Percentiles rank a stretch among this genome's conserved stretches.
Evolutionary conservation across 352 stramenopile species (phyloP).

Genomic region (Peronospora farinosa): DNA sequence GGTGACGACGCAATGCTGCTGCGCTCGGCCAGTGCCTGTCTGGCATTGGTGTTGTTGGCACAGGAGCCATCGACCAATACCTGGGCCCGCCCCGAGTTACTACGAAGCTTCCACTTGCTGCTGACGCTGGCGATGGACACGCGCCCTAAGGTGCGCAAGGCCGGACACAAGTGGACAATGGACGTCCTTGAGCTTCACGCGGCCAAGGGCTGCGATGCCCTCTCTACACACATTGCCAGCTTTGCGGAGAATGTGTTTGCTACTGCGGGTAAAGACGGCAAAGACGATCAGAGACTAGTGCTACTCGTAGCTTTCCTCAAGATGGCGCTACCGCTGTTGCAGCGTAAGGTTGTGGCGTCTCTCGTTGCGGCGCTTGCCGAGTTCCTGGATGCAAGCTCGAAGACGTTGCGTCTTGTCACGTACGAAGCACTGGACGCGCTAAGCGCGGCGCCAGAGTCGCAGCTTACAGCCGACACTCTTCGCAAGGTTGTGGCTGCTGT

Average conservation of each 20-base stretch:
- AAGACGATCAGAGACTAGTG: constrained; percentile 70
- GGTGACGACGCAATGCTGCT: constrained; percentile 56
- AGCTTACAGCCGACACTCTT: constrained; percentile 62
- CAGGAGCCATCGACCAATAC: constrained; percentile 58
- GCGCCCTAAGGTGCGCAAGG: constrained; percentile 81
- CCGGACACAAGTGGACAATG: constrained; percentile 61
- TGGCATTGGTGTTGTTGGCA: constrained; percentile 56
- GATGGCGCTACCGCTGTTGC: constrained; percentile 63
- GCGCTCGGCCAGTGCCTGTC: constrained; percentile 55
- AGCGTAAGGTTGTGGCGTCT: constrained; percentile 73
- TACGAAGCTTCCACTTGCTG: constrained; percentile 75
- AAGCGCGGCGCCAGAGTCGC: constrained; percentile 41
- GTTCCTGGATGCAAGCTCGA: constrained; percentile 65
- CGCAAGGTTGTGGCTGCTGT: constrained; percentile 54
- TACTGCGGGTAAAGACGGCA: constrained; percentile 32
- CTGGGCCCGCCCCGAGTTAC: constrained; percentile 61
- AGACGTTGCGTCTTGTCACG: constrained; percentile 73
- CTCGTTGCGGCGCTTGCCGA: constrained; percentile 68
- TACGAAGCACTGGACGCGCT: constrained; percentile 68
- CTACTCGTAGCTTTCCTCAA: constrained; percentile 80
- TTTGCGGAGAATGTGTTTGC: constrained; percentile 82
- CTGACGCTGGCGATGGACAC: constrained; percentile 71
- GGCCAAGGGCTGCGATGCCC: constrained; percentile 59
- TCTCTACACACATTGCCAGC: constrained; percentile 83
- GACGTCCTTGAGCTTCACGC: constrained; percentile 70